Base-by-base conservation (phyloP, 2,329 filamentous ascomycete genomes). In the Exophiala viscosa region DNA sequence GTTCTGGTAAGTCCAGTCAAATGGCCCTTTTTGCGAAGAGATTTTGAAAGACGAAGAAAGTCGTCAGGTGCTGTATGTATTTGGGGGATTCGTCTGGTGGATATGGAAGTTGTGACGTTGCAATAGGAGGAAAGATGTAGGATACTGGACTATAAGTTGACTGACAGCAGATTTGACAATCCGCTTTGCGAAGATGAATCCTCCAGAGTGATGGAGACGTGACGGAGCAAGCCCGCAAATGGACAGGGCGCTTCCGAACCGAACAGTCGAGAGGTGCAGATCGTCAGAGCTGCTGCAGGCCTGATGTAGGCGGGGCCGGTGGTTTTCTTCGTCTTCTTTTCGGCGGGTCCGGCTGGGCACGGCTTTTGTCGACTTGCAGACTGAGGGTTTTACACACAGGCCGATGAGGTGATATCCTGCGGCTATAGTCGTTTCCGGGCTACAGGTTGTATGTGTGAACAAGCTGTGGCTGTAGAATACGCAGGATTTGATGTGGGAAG, bases 21-120 rank as follows among this genome's bases (percentile, higher is more conserved):
- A 43, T 32, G 48, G 36, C 23, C 44, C 48, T 50, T 34, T 48
- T 41, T 45, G 48, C 41, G 53, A 45, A 45, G 50, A 51, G 48
- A 40, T 35, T 34, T 32, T 40, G 38, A 36, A 50, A 47, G 28
- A 48, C 40, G 49, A 34, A 45, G 43, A 41, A 50, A 44, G 50
- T 44, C 43, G 41, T 46, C 45, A 45, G 38, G 46, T 50, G 50
- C 23, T 28, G 23, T 28, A 28, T 28, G 23, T 28, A 35, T 33
- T 38, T 48, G 44, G 40, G 45, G 31, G 14, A 15, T 17, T 20
- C 48, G 45, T 31, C 40, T 38, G 42, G 47, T 53, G 50, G 49
- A 48, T 43, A 42, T 42, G 49, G 46, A 42, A 43, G 42, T 53
- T 50, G 52, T 55, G 56, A 58, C 52, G 52, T 53, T 58, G 56